These are phyloP conservation scores for Suillus luteus DNA, from an alignment of 768 basidiomycete species.

Conservation along the genomic window DNA sequence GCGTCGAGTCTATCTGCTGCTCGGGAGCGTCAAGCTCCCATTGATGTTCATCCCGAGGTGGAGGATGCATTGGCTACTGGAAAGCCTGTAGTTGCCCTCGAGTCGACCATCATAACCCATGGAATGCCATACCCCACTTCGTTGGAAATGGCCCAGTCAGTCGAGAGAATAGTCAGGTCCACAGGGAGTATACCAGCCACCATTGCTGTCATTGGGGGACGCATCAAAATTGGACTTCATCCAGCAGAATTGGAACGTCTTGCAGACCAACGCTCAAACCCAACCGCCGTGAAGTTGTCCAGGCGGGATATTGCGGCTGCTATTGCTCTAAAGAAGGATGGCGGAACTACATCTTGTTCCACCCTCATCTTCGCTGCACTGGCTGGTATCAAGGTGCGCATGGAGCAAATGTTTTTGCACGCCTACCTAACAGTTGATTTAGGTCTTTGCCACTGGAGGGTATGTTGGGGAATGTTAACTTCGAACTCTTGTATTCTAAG, in stretches of 20 bases:
- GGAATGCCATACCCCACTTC: conserved; percentile 87
- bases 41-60: conserved; percentile 85
- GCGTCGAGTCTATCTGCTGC: conserved; percentile 2
- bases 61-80: conserved; percentile 69
- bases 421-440: conserved; percentile 16
- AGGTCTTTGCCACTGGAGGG: conserved; percentile 95
- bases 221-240: conserved; percentile 83
- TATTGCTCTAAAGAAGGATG: conserved; percentile 66
- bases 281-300: conserved; percentile 62
- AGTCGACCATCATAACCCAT: conserved; percentile 91
- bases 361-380: conserved; percentile 75
- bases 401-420: neutral
- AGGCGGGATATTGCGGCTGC: conserved; percentile 79
- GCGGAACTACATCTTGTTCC: conserved; percentile 80
- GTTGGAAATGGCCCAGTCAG: conserved; percentile 63
- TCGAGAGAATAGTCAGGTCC: conserved; percentile 74
- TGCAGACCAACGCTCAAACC: conserved; percentile 50
- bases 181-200: conserved; percentile 88
- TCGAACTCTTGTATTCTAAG: conserved; percentile 12
- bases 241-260: conserved; percentile 65
- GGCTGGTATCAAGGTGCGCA: conserved; percentile 79
- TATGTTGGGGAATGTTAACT: conserved; percentile 36
- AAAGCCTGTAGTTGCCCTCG: conserved; percentile 83
- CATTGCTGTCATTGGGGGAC: conserved; percentile 80
- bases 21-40: conserved; percentile 20